phyloP scores from a whole-genome alignment of 148 eudicot species.

The Fagopyrum tataricum region DNA sequence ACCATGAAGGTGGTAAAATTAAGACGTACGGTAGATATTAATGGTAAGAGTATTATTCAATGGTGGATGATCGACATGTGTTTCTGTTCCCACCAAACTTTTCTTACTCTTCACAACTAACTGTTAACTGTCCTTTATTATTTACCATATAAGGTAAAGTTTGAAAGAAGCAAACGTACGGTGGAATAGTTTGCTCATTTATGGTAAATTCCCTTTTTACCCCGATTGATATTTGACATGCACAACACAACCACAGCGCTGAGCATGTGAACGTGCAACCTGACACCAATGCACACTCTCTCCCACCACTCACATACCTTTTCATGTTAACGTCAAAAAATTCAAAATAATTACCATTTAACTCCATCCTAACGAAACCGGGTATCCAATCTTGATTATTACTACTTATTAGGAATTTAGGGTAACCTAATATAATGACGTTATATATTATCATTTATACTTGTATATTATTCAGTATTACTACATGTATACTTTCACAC shows the following conservation, averaged over 20 bases:
- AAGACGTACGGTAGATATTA: background rate
- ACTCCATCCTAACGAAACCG: too few species aligned
- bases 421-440: too few species aligned
- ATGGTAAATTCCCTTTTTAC: slow-evolving; percentile 3
- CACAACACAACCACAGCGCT: background rate
- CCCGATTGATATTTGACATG: background rate
- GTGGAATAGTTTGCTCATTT: background rate
- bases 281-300: background rate
- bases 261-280: background rate
- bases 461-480: too few species aligned
- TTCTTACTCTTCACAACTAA: background rate
- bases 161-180: background rate
- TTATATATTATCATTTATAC: too few species aligned
- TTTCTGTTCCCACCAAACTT: slow-evolving; percentile 7
- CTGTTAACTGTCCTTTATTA: background rate
- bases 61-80: slow-evolving; percentile 1
- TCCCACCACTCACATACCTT: background rate
- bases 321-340: too few species aligned
- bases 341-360: too few species aligned
- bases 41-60: background rate
- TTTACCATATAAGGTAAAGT: slow-evolving; percentile 11
- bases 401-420: too few species aligned
- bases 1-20: background rate
- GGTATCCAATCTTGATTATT: too few species aligned
- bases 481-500: too few species aligned